A percentile compares a stretch with the other conserved stretches of the same genome.
phyloP scores from a whole-genome alignment of 202 grass and related monocot genomes.

The Brachypodium distachyon region DNA sequence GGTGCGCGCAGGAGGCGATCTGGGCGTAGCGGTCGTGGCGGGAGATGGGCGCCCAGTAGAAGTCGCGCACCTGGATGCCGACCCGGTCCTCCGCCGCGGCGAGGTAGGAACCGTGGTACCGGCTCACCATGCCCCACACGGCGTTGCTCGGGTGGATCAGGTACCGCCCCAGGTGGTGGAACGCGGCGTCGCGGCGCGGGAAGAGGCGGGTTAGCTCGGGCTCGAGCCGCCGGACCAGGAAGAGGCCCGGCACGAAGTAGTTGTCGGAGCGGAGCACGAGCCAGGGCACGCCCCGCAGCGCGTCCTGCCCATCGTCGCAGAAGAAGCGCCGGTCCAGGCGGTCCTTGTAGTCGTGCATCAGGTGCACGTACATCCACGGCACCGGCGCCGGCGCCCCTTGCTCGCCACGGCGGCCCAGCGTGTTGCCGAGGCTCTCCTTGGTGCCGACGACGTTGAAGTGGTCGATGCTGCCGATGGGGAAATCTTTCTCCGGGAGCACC shows the following conservation, averaged over 20 bases:
- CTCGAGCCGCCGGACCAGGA: conserved; percentile 40
- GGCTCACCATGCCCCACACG: conserved; percentile 57
- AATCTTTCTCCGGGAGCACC: conserved; percentile 28
- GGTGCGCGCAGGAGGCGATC: conserved; percentile 35
- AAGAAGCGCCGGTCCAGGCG: conserved; percentile 39
- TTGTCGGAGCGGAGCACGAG: conserved; percentile 41
- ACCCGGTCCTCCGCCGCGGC: conserved; percentile 37
- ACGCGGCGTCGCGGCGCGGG: conserved; percentile 52
- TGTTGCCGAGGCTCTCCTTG: conserved; percentile 38
- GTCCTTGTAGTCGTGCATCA: conserved; percentile 5
- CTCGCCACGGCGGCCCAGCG: conserved; percentile 11
- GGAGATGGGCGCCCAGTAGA: conserved; percentile 21
- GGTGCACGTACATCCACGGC: conserved; percentile 42
- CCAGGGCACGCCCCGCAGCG: conserved; percentile 34
- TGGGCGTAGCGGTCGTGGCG: conserved; percentile 17
- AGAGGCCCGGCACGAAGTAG: conserved; percentile 52
- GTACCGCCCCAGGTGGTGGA: conserved; percentile 69
- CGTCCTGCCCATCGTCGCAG: conserved; percentile 47
- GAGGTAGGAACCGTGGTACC: conserved; percentile 50
- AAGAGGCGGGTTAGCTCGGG: conserved; percentile 44
- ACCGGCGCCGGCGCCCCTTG: neutral
- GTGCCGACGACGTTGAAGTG: neutral
- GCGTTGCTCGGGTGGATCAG: conserved; percentile 71
- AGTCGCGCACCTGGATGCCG: conserved; percentile 50
- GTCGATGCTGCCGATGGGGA: conserved; percentile 14